Base-by-base conservation (phyloP, 2,329 filamentous ascomycete genomes). In the Bipolaris zeicola region DNA sequence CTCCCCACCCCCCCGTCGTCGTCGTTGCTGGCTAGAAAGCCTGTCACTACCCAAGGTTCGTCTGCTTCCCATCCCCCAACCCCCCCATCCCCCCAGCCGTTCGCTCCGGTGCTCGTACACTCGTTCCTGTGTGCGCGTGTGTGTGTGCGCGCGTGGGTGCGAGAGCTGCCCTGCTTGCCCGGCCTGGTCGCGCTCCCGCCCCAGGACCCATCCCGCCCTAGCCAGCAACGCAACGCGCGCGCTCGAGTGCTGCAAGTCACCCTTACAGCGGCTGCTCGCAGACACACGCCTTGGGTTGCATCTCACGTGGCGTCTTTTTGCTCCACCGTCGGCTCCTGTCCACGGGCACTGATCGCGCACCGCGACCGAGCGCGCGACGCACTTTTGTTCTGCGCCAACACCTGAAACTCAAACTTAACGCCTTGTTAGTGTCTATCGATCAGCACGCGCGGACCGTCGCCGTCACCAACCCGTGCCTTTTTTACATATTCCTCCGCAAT, bases 201-300 rank as follows among this genome's bases (percentile, higher is more conserved):
- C 36, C 45, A 26, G 33, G 28, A 10, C 45, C 33, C 37, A 39
- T 39, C 37, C 7, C 38, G 38, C 38, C 38, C 18, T 24, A 41
- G 38, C 38, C 6, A 41, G 38, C 37, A 39, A 20, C 20, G 20
- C 26, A 24, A 16, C 24, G 42, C 24, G 24, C 26, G 14, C 24
- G n/a, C 3, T 31, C n/a, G 42, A 41, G n/a, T 18, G 20, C 55
- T 59, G 57, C 64, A 59, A 61, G 58, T 55, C 57, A 57, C 64
- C 63, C 64, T 66, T 63, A 65, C 64, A 61, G 65, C 65, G 63
- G 61, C 52, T 63, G 62, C 57, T 52, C 55, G 52, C 64, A 60
- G 55, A 38, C 39, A 47, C 36, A 16, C 34, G 11, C 34, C 43
- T 44, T 52, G 54, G 36, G 50, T 57, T 49, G 45, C 56, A 31